A percentile compares a stretch with the other conserved stretches of the same genome.
Conservation (phyloP, 2,329 filamentous ascomycete genomes). For the Ceratocystis huliohia region DNA sequence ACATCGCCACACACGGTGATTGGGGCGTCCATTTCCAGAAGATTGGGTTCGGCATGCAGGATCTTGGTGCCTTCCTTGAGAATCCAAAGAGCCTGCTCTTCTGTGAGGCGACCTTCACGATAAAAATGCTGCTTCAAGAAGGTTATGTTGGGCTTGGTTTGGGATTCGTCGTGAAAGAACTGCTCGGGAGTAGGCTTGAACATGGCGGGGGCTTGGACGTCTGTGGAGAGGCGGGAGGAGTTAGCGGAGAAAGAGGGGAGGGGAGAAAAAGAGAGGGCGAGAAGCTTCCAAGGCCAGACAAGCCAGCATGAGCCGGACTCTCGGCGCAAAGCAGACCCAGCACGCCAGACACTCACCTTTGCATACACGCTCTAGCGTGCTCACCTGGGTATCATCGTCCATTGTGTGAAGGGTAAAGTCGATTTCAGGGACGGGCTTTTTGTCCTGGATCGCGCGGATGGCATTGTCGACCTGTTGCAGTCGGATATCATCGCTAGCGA, state of each 20-base stretch:
- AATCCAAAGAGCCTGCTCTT: conserved; percentile 96
- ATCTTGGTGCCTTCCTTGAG: conserved; percentile 78
- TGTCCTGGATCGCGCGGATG: conserved; percentile 81
- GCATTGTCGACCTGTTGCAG: conserved; percentile 69
- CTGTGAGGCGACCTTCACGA: conserved; percentile 87
- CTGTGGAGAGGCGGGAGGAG: conserved; percentile 36
- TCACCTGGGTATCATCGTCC: conserved; percentile 94
- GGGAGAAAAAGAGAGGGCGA: conserved; percentile 15
- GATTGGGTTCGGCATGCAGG: conserved; percentile 78
- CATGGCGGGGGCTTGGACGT: conserved; percentile 95
- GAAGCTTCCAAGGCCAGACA: too few species aligned
- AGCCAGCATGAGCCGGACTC: too few species aligned
- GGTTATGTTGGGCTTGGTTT: conserved; percentile 75
- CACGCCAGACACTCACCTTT: conserved; percentile 56
- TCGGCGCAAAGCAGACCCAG: too few species aligned
- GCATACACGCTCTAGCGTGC: conserved; percentile 88
- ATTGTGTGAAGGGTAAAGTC: conserved; percentile 97
- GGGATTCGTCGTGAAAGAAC: conserved; percentile 80
- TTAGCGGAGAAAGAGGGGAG: neutral
- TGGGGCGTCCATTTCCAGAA: conserved; percentile 97
- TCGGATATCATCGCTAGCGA: conserved; percentile 35
- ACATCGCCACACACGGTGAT: conserved; percentile 98
- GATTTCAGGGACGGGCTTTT: conserved; percentile 93
- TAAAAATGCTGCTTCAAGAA: conserved; percentile 99
- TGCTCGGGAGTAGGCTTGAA: conserved; percentile 84